Evolutionary conservation across 2,329 filamentous ascomycete genomes (phyloP).

Genomic region (Xylariaceae sp.): DNA sequence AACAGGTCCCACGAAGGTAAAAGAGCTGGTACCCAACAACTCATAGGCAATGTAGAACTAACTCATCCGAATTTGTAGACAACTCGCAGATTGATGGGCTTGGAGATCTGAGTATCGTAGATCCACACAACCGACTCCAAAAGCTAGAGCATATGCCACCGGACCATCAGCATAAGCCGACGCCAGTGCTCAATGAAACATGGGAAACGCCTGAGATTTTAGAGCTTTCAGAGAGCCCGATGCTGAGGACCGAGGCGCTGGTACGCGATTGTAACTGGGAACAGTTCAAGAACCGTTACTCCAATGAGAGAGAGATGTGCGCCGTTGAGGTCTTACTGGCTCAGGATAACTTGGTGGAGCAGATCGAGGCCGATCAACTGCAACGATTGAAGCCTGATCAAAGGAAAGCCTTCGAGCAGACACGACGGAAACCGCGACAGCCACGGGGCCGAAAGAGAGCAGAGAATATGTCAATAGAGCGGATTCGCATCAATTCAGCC

Average conservation of each 20-base stretch:
- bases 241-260: slow-evolving; percentile 15
- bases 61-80: slow-evolving; percentile 5
- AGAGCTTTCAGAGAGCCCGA: slow-evolving; percentile 7
- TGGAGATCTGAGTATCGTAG: slow-evolving; percentile 17
- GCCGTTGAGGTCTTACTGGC: slow-evolving; percentile 17
- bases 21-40: neutral
- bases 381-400: slow-evolving; percentile 18
- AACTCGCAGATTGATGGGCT: slow-evolving; percentile 2
- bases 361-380: slow-evolving; percentile 21
- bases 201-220: neutral
- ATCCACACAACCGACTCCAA: slow-evolving; percentile 17
- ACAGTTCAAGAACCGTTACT: slow-evolving; percentile 21
- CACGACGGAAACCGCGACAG: slow-evolving; percentile 15
- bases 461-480: slow-evolving; percentile 14
- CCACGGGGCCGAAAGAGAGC: slow-evolving; percentile 14
- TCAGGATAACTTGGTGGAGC: slow-evolving; percentile 19
- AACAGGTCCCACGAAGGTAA: neutral
- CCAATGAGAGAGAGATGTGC: slow-evolving; percentile 13
- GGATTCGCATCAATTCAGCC: slow-evolving; percentile 20
- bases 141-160: slow-evolving; percentile 16
- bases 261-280: slow-evolving; percentile 21
- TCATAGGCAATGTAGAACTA: neutral
- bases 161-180: neutral
- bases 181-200: neutral
- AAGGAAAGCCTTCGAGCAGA: slow-evolving; percentile 15